Evolutionary conservation across 768 basidiomycete genomes (phyloP).

Genomic region (Pleurotus ostreatus): DNA sequence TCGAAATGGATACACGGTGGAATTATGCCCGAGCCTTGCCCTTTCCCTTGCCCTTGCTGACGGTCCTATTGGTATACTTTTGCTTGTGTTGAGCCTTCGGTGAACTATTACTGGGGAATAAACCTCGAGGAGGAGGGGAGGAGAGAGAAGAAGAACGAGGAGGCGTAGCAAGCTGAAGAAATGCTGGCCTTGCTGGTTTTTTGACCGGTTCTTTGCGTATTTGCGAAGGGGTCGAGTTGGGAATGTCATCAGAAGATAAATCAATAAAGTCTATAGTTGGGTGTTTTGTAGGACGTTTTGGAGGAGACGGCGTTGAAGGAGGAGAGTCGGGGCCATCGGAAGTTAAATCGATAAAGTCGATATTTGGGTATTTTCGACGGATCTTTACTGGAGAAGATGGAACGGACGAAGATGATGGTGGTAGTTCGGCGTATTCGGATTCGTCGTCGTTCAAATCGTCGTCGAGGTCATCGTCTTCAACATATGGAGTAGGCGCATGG

Average conservation of each 20-base stretch:
- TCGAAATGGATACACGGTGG: too few species aligned
- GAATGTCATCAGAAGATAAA: too few species aligned
- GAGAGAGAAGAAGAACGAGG: neutral
- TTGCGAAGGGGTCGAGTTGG: neutral
- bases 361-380: neutral
- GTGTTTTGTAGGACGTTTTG: too few species aligned
- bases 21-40: too few species aligned
- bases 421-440: neutral
- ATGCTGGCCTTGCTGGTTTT: neutral
- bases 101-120: too few species aligned
- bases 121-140: neutral
- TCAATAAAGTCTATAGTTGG: too few species aligned
- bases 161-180: neutral
- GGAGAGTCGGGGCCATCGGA: too few species aligned
- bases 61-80: too few species aligned
- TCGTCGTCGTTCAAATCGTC: neutral
- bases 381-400: neutral
- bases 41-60: too few species aligned
- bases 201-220: neutral
- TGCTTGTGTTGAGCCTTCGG: too few species aligned
- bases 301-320: too few species aligned
- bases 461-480: neutral
- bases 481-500: neutral
- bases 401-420: constrained; percentile 2
- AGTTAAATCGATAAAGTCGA: neutral